Conservation (phyloP, 208 protist species). For the Crithidia expoeki region DNA sequence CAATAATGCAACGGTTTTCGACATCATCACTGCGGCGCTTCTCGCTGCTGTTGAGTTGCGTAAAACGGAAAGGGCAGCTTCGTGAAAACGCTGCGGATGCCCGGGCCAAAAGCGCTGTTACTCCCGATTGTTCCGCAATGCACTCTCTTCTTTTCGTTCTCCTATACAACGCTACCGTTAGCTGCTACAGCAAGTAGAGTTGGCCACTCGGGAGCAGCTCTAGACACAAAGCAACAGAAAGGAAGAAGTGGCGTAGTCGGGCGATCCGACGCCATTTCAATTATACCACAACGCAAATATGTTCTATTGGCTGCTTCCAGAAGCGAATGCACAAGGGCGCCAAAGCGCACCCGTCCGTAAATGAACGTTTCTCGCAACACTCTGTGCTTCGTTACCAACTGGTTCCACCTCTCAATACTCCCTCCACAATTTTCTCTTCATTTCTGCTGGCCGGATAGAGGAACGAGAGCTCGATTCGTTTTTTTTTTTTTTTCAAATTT, state of each 20-base stretch:
- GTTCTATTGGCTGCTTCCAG: too few species aligned
- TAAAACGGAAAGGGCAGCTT: background rate
- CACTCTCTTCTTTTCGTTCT: too few species aligned
- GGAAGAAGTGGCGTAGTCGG: too few species aligned
- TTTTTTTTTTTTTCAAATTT: background rate
- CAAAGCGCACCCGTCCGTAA: too few species aligned
- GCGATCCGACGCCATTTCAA: too few species aligned
- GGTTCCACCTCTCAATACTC: background rate
- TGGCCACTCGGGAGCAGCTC: background rate
- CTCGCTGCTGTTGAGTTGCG: constrained; percentile 41
- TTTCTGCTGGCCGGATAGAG: background rate
- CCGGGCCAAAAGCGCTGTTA: background rate
- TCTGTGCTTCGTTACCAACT: too few species aligned
- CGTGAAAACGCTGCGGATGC: background rate
- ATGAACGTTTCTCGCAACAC: too few species aligned
- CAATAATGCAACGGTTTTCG: constrained; percentile 39
- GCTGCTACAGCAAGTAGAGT: background rate
- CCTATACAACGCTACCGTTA: background rate
- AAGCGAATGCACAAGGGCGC: too few species aligned
- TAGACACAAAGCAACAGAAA: background rate
- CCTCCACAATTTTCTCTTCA: background rate
- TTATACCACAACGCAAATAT: too few species aligned
- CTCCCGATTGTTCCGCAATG: too few species aligned
- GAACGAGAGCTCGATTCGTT: background rate
- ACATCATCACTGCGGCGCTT: constrained; percentile 51